A percentile compares a stretch with the other conserved stretches of the same genome.
Evolutionary conservation across 306 rosid genomes (phyloP).

Genomic region (Argentina anserina): DNA sequence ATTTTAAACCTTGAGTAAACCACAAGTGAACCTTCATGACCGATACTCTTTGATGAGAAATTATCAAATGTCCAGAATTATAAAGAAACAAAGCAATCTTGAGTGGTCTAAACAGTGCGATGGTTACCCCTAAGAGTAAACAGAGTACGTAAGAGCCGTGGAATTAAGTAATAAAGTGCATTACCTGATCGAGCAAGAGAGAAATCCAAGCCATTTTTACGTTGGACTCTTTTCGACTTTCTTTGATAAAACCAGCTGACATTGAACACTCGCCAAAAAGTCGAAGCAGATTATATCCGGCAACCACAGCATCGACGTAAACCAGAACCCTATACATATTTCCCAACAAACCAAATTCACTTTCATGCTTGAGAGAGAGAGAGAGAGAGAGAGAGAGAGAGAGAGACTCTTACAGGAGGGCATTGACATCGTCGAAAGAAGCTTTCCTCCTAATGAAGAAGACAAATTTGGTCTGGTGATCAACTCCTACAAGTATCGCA

Average conservation of each 20-base stretch:
- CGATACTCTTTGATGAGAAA: too few relatives aligned
- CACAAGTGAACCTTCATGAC: too few relatives aligned
- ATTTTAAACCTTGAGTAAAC: too few relatives aligned
- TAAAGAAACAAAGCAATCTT: too few relatives aligned
- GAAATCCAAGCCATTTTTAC: slow-evolving; percentile 49
- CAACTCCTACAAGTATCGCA: slow-evolving; percentile 52
- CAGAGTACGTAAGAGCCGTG: too few relatives aligned
- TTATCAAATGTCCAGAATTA: too few relatives aligned
- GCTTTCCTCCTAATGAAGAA: slow-evolving; percentile 36
- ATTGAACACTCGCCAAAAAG: slow-evolving; percentile 28
- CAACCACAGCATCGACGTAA: slow-evolving; percentile 46
- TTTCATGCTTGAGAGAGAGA: background rate
- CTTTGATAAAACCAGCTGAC: slow-evolving; percentile 20
- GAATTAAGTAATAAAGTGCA: background rate
- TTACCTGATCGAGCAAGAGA: slow-evolving; percentile 72
- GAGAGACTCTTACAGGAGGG: slow-evolving; percentile 44
- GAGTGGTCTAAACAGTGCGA: too few relatives aligned
- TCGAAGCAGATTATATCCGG: slow-evolving; percentile 60
- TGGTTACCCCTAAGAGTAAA: too few relatives aligned
- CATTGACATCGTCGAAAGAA: slow-evolving; percentile 48
- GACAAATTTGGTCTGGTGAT: slow-evolving; percentile 49
- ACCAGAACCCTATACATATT: slow-evolving; percentile 42
- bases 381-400: slow-evolving; percentile 1
- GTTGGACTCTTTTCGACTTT: slow-evolving; percentile 14
- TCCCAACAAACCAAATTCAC: background rate